Evolutionary conservation across 2,329 filamentous ascomycete genomes (phyloP).

Genomic region (Colletotrichum limetticola): DNA sequence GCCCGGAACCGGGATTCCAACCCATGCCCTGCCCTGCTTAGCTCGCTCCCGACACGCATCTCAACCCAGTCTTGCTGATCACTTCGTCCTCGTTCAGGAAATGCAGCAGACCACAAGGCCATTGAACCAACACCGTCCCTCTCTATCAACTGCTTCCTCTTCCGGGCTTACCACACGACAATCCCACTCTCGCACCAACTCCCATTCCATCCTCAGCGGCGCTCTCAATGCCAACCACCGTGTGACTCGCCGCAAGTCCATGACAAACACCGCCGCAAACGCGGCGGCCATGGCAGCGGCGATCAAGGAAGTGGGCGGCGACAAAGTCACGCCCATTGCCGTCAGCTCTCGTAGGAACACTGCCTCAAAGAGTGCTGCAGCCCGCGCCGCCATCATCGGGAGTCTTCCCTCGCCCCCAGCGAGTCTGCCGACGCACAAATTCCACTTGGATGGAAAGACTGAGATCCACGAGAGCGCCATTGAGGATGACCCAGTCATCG

Average conservation of each 20-base stretch:
- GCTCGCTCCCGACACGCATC: slow-evolving; percentile 29
- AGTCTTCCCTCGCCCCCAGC: slow-evolving; percentile 73
- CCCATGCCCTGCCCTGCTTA: slow-evolving; percentile 31
- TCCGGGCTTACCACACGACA: slow-evolving; percentile 70
- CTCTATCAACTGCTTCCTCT: slow-evolving; percentile 66
- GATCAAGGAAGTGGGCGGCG: slow-evolving; percentile 72
- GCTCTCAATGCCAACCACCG: slow-evolving; percentile 85
- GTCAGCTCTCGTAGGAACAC: slow-evolving; percentile 72
- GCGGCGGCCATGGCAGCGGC: slow-evolving; percentile 81
- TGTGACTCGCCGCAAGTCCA: slow-evolving; percentile 93
- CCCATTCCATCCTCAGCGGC: slow-evolving; percentile 82
- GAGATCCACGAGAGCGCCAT: slow-evolving; percentile 69
- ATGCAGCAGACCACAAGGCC: slow-evolving; percentile 74
- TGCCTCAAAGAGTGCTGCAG: slow-evolving; percentile 72
- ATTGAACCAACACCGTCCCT: slow-evolving; percentile 71
- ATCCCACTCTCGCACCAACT: slow-evolving; percentile 79
- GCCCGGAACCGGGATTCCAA: slow-evolving; percentile 37
- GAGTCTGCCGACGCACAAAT: slow-evolving; percentile 72
- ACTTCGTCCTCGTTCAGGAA: slow-evolving; percentile 59
- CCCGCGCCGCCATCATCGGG: slow-evolving; percentile 62
- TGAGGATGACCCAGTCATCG: slow-evolving; percentile 73
- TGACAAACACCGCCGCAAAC: slow-evolving; percentile 79
- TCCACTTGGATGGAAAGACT: slow-evolving; percentile 62
- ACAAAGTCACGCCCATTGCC: slow-evolving; percentile 65
- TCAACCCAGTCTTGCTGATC: slow-evolving; percentile 49